Evolutionary conservation across 768 basidiomycete species (phyloP).

Genomic region (Panellus pusillus): DNA sequence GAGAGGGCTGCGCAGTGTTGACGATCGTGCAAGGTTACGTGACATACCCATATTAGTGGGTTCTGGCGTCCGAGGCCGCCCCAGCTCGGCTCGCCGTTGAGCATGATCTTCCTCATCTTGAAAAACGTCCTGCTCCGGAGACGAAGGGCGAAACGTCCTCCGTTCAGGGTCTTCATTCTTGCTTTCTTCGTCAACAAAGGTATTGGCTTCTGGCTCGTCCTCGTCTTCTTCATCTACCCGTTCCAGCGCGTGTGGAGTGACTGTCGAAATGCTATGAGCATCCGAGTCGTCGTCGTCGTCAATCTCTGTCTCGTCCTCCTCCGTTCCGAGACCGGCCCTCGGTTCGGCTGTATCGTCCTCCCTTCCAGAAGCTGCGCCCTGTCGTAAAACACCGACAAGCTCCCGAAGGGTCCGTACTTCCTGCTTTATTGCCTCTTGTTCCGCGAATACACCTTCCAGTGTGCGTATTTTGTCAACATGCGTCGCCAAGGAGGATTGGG

Average conservation of each 20-base stretch:
- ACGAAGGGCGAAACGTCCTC: conserved; percentile 4
- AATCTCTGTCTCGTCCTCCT: conserved; percentile 34
- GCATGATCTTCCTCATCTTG: conserved; percentile 47
- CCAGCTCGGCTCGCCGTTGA: conserved; percentile 56
- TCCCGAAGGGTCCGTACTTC: conserved; percentile 76
- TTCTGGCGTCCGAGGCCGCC: conserved; percentile 79
- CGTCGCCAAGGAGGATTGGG: conserved; percentile 70
- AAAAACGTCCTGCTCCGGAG: conserved; percentile 14
- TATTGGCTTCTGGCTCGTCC: conserved; percentile 11
- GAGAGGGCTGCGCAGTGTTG: conserved; percentile 28
- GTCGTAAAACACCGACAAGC: conserved; percentile 40
- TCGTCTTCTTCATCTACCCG: conserved; percentile 77
- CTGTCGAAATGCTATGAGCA: conserved; percentile 67
- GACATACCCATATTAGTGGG: conserved; percentile 58
- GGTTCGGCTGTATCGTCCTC: conserved; percentile 11
- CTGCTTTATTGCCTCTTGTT: conserved; percentile 80
- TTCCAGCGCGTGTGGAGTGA: conserved; percentile 68
- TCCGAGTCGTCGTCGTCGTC: conserved; percentile 77
- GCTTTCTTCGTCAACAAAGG: conserved; percentile 13
- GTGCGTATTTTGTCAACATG: conserved; percentile 84
- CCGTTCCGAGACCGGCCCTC: conserved; percentile 31
- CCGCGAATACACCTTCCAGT: conserved; percentile 76
- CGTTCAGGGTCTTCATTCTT: not conserved
- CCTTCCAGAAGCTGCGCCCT: conserved; percentile 2
- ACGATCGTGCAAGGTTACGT: conserved; percentile 32